Evolutionary conservation across 1,284 basidiomycete species (phyloP).

Genomic region (Chalciporus sp.): DNA sequence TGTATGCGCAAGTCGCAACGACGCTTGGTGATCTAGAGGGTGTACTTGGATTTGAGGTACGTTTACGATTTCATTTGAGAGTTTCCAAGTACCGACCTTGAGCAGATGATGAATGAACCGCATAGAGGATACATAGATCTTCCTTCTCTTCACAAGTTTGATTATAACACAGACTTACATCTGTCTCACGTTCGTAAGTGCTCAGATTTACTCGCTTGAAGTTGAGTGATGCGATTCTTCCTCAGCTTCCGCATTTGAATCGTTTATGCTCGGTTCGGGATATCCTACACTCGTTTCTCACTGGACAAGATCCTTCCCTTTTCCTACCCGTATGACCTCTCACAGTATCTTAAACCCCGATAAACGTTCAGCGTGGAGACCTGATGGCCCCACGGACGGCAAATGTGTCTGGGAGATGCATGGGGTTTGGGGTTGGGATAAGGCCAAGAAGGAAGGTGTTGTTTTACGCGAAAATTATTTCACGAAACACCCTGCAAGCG

Average conservation of each 20-base stretch:
- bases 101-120: constrained; percentile 94
- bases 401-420: constrained; percentile 89
- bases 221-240: constrained; percentile 1
- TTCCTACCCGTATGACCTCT: constrained; percentile 72
- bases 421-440: constrained; percentile 93
- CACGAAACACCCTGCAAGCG: constrained; percentile 62
- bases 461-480: constrained; percentile 90
- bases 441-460: constrained; percentile 66
- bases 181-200: constrained; percentile 78
- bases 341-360: constrained; percentile 59
- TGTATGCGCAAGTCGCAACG: constrained; percentile 72
- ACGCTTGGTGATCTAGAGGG: constrained; percentile 75
- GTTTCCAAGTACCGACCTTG: constrained; percentile 6
- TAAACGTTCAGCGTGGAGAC: constrained; percentile 66
- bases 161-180: constrained; percentile 95
- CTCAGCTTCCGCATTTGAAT: constrained; percentile 79
- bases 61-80: neutral
- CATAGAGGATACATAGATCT: constrained; percentile 91
- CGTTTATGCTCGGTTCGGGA: constrained; percentile 83
- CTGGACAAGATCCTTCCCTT: constrained; percentile 83
- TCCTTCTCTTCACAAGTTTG: constrained; percentile 81
- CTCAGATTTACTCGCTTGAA: neutral
- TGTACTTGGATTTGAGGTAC: constrained; percentile 89
- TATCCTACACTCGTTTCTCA: constrained; percentile 71
- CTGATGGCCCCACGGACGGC: constrained; percentile 69